phyloP scores from a whole-genome alignment of 2,329 filamentous ascomycete species.

The Colletotrichum scovillei region DNA sequence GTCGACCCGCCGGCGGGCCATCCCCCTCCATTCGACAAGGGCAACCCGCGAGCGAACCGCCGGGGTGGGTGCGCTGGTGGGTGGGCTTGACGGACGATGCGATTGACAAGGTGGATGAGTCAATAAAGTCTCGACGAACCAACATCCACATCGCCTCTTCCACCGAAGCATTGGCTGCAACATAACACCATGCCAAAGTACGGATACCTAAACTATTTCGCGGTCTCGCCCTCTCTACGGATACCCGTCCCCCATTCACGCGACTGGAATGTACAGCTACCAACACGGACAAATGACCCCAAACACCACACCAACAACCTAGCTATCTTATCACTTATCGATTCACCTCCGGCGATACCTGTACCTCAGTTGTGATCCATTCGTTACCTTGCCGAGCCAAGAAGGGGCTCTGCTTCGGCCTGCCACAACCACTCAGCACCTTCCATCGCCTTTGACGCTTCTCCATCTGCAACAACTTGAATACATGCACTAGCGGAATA shows the following conservation, averaged over 20 bases:
- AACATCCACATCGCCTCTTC: slow-evolving; percentile 9
- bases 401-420: slow-evolving; percentile 21
- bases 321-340: background rate
- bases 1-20: slow-evolving; percentile 23
- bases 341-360: slow-evolving; percentile 10
- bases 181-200: background rate
- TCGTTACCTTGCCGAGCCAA: slow-evolving; percentile 18
- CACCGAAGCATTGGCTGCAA: slow-evolving; percentile 16
- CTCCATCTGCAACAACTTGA: background rate
- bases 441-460: background rate
- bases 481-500: too few relatives aligned
- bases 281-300: background rate
- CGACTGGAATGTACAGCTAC: background rate
- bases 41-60: slow-evolving; percentile 10
- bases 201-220: background rate
- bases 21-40: background rate
- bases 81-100: slow-evolving; percentile 6
- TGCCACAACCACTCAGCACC: background rate
- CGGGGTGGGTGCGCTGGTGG: slow-evolving; percentile 28
- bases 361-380: background rate
- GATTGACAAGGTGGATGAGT: slow-evolving; percentile 19
- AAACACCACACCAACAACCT: background rate
- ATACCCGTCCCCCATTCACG: background rate
- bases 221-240: background rate
- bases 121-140: slow-evolving; percentile 19